Conservation (phyloP, 768 basidiomycete species). For the Piloderma croceum region DNA sequence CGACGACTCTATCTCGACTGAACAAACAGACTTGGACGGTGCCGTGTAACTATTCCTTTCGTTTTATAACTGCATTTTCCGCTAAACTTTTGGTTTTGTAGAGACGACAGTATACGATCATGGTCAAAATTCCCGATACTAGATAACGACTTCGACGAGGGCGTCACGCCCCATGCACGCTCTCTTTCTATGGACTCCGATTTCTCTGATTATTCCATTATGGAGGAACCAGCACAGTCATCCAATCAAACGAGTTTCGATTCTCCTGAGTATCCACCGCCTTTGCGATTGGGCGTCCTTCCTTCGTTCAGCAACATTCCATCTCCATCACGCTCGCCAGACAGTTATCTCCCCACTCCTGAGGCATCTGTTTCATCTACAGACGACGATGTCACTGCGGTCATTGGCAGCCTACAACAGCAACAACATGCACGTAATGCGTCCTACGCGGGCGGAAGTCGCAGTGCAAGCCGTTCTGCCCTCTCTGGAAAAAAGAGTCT, state of each 20-base stretch:
- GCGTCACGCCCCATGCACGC: slow-evolving; percentile 46
- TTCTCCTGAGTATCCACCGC: slow-evolving; percentile 38
- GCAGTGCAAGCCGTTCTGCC: slow-evolving; percentile 30
- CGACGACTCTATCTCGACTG: slow-evolving; percentile 47
- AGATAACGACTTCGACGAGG: slow-evolving; percentile 31
- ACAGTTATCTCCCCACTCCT: slow-evolving; percentile 51
- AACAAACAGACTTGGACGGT: slow-evolving; percentile 39
- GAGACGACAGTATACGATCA: slow-evolving; percentile 36
- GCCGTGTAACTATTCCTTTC: slow-evolving; percentile 25
- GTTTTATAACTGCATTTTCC: slow-evolving; percentile 9
- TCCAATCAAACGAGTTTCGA: slow-evolving; percentile 13
- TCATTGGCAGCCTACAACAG: slow-evolving; percentile 10
- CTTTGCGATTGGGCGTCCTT: slow-evolving; percentile 43
- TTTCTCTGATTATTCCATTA: slow-evolving; percentile 43
- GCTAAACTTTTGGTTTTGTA: slow-evolving; percentile 11
- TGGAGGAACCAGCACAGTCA: slow-evolving; percentile 9
- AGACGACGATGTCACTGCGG: slow-evolving; percentile 36
- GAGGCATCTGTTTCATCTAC: slow-evolving; percentile 49
- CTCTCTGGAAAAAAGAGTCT: slow-evolving; percentile 72
- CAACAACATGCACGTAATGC: slow-evolving; percentile 43
- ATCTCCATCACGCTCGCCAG: slow-evolving; percentile 48
- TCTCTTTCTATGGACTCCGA: slow-evolving; percentile 61
- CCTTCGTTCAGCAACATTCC: slow-evolving; percentile 34
- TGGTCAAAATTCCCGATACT: slow-evolving; percentile 38
- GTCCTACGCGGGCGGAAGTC: slow-evolving; percentile 38